Evolutionary conservation across 23 red algal species (phyloP), one percentile per base, ranked within the genome.

Genomic region (Gracilariopsis chorda): DNA sequence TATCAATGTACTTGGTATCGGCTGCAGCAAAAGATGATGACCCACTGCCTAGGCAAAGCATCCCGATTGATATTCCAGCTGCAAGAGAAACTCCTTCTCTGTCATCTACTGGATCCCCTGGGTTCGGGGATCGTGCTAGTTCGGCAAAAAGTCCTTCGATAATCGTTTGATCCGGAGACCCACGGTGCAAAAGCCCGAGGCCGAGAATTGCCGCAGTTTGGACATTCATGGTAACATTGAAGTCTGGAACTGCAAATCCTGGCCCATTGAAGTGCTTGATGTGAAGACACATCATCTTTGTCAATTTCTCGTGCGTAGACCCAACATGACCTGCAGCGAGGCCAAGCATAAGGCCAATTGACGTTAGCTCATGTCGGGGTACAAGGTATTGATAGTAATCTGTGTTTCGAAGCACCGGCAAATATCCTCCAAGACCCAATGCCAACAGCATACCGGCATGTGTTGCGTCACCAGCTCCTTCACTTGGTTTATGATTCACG

Each of bases 171-270:
- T 95, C 78, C 36, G 58, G 51, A 33, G 60, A 94, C 55, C 79
- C 89, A 24, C 47, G 65, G 76, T 94, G 95, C 62, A 99, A 55
- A 20, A 99, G 74, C 11, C 97, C 97, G 35, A 96, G 59, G 48
- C 89, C 97, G 8, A 99, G 48, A 28, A 88, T 78, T 25, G 97
- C 97, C 13, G 97, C 93, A 1, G 93, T 75, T 88, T 99, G 91
- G 20, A 99, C 85, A 24, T 73, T 81, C 29, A 92, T 29, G n/a
- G 97, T 84, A n/a, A 99, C 83, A 41, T 95, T 75, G 90, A 94
- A 99, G 75, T 99, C 97, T 33, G 97, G 94, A n/a, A 94, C 86
- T 42, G 97, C 80, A 89, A 99, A 99, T 11, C 90, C 90, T 35
- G 87, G 70, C 17, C 61, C 77, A 74, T 99, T 99, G 76, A 96